Evolutionary conservation across 257 asterid genomes (phyloP).

Genomic region (Solanum chilense): DNA sequence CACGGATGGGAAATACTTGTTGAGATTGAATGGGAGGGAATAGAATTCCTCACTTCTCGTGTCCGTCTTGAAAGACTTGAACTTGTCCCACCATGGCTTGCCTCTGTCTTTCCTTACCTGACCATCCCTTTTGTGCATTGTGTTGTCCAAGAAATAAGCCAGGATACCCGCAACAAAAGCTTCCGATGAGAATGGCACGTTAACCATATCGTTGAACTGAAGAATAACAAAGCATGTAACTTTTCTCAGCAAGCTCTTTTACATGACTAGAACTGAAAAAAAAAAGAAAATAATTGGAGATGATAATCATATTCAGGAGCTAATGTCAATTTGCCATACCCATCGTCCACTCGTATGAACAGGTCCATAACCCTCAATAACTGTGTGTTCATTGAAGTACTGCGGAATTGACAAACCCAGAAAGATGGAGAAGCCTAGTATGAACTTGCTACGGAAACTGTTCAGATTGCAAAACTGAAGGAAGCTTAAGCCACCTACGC

Average conservation of each 20-base stretch:
- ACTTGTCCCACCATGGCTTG: slow-evolving; percentile 97
- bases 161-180: slow-evolving; percentile 84
- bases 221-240: background rate
- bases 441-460: slow-evolving; percentile 76
- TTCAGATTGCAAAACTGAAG: slow-evolving; percentile 96
- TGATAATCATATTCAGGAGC: background rate
- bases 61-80: slow-evolving; percentile 56
- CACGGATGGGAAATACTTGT: slow-evolving; percentile 90
- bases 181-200: slow-evolving; percentile 80
- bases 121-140: slow-evolving; percentile 58
- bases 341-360: slow-evolving; percentile 79
- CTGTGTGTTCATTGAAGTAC: slow-evolving; percentile 87
- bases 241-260: background rate
- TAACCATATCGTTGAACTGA: slow-evolving; percentile 79
- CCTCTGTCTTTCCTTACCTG: slow-evolving; percentile 76
- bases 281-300: background rate
- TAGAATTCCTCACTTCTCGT: slow-evolving; percentile 87
- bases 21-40: slow-evolving; percentile 83
- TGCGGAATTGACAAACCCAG: slow-evolving; percentile 87
- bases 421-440: slow-evolving; percentile 75
- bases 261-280: background rate
- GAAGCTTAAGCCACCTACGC: slow-evolving; percentile 61
- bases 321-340: slow-evolving; percentile 34
- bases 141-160: slow-evolving; percentile 81
- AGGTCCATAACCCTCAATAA: slow-evolving; percentile 62